phyloP scores from a whole-genome alignment of 2,329 filamentous ascomycete species.

The Paraphaeosphaeria sporulosa region DNA sequence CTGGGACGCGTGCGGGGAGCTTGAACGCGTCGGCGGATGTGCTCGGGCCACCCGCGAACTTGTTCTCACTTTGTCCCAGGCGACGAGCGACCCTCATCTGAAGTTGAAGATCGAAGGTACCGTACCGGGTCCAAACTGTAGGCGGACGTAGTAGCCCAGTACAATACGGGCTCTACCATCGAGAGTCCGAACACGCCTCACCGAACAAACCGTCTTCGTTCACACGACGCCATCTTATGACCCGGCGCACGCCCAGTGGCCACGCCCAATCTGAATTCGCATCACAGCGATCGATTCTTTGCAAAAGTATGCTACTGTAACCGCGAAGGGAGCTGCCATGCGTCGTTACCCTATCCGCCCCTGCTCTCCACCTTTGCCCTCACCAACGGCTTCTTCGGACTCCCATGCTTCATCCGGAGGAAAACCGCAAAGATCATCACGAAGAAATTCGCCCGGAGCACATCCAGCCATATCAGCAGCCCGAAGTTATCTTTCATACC shows the following conservation, averaged over 20 bases:
- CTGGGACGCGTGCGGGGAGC: constrained; percentile 41
- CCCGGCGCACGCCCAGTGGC: too few relatives aligned
- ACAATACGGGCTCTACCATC: too few relatives aligned
- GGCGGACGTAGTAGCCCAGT: too few relatives aligned
- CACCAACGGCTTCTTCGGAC: constrained; percentile 29
- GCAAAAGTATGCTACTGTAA: neutral
- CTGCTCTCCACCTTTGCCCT: constrained; percentile 18
- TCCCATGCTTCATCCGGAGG: constrained; percentile 43
- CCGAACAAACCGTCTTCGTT: too few relatives aligned
- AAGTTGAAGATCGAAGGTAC: too few relatives aligned
- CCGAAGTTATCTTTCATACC: constrained; percentile 38
- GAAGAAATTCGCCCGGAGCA: constrained; percentile 44
- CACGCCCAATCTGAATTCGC: too few relatives aligned
- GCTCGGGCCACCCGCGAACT: constrained; percentile 11
- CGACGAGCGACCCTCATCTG: too few relatives aligned
- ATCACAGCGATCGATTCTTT: too few relatives aligned
- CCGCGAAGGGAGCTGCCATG: neutral
- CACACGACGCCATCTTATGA: too few relatives aligned
- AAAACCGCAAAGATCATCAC: constrained; percentile 42
- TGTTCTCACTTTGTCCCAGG: neutral
- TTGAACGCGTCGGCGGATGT: constrained; percentile 29
- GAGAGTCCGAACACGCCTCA: too few relatives aligned
- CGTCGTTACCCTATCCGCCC: constrained; percentile 3
- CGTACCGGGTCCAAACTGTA: too few relatives aligned
- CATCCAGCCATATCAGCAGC: constrained; percentile 39